phyloP scores from a whole-genome alignment of 306 rosid species.

The Styphnolobium japonicum region DNA sequence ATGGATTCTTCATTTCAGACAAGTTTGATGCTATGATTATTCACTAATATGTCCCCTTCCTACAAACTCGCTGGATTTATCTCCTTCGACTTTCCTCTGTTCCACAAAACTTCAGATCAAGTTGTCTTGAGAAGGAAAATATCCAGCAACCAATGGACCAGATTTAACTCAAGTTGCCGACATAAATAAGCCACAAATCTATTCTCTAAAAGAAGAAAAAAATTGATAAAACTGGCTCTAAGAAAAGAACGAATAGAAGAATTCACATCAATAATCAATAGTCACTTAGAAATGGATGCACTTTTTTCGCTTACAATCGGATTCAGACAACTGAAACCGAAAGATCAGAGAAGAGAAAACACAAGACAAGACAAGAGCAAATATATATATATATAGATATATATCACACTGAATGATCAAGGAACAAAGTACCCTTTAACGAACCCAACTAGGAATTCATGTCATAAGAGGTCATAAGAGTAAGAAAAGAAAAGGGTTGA shows the following conservation, averaged over 20 bases:
- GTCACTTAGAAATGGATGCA: neutral
- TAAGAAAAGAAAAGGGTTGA: neutral
- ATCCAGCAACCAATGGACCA: neutral
- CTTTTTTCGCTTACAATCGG: neutral
- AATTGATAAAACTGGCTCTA: too few relatives aligned
- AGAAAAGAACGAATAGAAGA: neutral
- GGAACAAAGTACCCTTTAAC: neutral
- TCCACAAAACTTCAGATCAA: neutral
- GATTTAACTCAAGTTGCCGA: neutral
- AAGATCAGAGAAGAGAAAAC: neutral
- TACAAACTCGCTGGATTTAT: neutral
- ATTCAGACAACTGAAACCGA: neutral
- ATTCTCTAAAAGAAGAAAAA: too few relatives aligned
- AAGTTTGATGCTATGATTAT: neutral
- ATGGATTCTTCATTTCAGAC: neutral
- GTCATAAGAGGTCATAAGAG: neutral
- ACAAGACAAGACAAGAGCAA: neutral
- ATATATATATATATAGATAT: too few relatives aligned
- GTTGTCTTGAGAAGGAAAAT: neutral
- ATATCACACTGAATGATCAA: neutral
- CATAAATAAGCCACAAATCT: neutral
- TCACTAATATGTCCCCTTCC: neutral
- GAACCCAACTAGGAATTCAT: neutral
- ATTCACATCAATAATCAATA: neutral
- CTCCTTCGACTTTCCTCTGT: neutral